A percentile compares a stretch with the other conserved stretches of the same genome.
phyloP scores from a whole-genome alignment of 805 yeast genomes.

The Candida dendrica region DNA sequence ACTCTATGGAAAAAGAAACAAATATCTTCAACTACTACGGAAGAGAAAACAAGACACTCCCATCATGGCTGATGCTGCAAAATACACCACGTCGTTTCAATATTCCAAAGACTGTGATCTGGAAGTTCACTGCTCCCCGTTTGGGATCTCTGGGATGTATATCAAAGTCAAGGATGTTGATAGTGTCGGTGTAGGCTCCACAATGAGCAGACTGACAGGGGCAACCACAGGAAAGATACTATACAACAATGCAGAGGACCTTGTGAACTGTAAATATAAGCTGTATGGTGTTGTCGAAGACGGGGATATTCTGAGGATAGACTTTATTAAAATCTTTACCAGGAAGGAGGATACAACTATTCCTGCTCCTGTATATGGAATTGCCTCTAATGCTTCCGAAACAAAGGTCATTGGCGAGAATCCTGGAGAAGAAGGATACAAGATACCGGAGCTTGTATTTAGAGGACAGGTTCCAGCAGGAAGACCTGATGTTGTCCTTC shows the following conservation, averaged over 20 bases:
- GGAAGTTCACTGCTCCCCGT: constrained; percentile 51
- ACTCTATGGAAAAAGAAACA: too few species aligned
- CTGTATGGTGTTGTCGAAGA: constrained; percentile 42
- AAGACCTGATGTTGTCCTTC: constrained; percentile 42
- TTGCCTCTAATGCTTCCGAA: constrained; percentile 1
- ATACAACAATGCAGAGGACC: constrained; percentile 40
- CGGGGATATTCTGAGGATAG: constrained; percentile 38
- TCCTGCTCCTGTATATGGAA: too few species aligned
- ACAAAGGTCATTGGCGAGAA: constrained; percentile 16
- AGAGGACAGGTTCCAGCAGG: constrained; percentile 47
- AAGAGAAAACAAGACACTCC: too few species aligned
- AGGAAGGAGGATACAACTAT: background rate
- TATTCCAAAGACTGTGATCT: constrained; percentile 44
- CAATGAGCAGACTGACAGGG: constrained; percentile 52
- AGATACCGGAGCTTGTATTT: constrained; percentile 40
- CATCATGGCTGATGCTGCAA: background rate
- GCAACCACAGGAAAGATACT: constrained; percentile 40
- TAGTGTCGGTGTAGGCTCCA: constrained; percentile 47
- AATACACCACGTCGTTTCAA: constrained; percentile 23
- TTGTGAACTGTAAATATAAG: constrained; percentile 40
- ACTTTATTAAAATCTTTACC: constrained; percentile 39
- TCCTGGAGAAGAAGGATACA: constrained; percentile 31
- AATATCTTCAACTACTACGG: too few species aligned
- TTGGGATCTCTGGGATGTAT: constrained; percentile 46
- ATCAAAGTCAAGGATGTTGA: constrained; percentile 40